A percentile compares a stretch with the other conserved stretches of the same genome.
phyloP scores from a whole-genome alignment of 768 basidiomycete genomes.

The Mycena polygramma region DNA sequence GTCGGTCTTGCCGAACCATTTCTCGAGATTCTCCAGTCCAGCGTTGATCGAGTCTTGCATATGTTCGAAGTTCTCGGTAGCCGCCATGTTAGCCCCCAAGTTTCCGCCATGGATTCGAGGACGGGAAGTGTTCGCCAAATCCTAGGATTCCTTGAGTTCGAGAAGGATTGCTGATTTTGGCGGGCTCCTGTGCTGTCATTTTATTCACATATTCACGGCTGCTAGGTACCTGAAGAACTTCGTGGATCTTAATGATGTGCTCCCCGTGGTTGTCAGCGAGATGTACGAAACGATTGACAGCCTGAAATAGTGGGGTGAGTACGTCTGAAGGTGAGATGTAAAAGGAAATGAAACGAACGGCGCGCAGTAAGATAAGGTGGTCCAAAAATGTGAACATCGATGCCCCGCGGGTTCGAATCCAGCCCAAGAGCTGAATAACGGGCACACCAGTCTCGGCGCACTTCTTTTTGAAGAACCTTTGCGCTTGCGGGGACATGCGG shows the following conservation, averaged over 20 bases:
- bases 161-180: conserved; percentile 43
- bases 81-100: conserved; percentile 40
- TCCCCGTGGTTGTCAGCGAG: conserved; percentile 46
- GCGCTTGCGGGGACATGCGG: conserved; percentile 34
- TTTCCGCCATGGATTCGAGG: conserved; percentile 39
- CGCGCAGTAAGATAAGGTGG: conserved; percentile 20
- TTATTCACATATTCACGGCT: too few species aligned
- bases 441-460: conserved; percentile 9
- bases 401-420: conserved; percentile 37
- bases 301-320: conserved; percentile 28
- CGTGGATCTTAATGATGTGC: conserved; percentile 39
- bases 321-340: too few species aligned
- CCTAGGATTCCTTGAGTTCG: conserved; percentile 41
- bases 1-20: conserved; percentile 44
- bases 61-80: conserved; percentile 32
- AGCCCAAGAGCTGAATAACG: conserved; percentile 22
- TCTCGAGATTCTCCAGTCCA: conserved; percentile 41
- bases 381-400: conserved; percentile 30
- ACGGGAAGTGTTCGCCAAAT: conserved; percentile 44
- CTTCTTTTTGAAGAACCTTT: conserved; percentile 28
- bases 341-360: conserved; percentile 15
- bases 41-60: conserved; percentile 39
- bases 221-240: conserved; percentile 40
- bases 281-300: conserved; percentile 40
- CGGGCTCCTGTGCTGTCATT: conserved; percentile 38